Evolutionary conservation across 148 eudicot genomes (phyloP).

Genomic region (Camellia japonica): DNA sequence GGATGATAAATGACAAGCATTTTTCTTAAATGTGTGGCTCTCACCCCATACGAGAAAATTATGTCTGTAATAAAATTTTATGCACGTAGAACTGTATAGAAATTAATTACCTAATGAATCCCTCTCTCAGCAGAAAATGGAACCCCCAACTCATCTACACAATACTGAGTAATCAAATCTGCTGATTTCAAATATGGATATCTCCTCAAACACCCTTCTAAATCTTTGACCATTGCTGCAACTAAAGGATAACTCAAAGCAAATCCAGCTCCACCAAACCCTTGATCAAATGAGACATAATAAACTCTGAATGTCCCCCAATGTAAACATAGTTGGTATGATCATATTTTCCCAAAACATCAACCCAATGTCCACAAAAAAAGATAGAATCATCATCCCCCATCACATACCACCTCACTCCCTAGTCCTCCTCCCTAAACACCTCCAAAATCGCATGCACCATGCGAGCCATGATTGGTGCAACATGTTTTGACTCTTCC

Average conservation of each 20-base stretch:
- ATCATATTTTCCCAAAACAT: constrained; percentile 25
- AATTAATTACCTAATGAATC: constrained; percentile 30
- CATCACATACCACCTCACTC: constrained; percentile 29
- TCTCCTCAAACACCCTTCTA: constrained; percentile 25
- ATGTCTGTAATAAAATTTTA: no score
- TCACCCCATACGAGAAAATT: no score
- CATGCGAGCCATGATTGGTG: constrained; percentile 14
- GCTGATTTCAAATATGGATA: constrained; percentile 3
- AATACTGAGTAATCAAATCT: constrained; percentile 21
- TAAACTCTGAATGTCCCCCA: constrained; percentile 31
- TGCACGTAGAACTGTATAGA: no score
- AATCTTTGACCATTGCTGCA: constrained; percentile 21
- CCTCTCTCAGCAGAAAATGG: constrained; percentile 26
- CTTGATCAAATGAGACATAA: constrained; percentile 26
- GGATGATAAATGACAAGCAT: no score
- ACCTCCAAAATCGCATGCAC: constrained; percentile 26
- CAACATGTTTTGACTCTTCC: background rate
- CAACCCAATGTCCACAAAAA: constrained; percentile 34
- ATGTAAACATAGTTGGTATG: constrained; percentile 32
- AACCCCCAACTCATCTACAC: constrained; percentile 37
- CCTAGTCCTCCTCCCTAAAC: constrained; percentile 20
- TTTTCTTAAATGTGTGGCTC: no score
- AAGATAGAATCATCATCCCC: constrained; percentile 35
- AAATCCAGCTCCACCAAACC: constrained; percentile 42
- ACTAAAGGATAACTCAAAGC: constrained; percentile 32